A percentile compares a stretch with the other conserved stretches of the same genome.
Conservation (phyloP, 2,329 filamentous ascomycete species). For the Podosphaera xanthii region DNA sequence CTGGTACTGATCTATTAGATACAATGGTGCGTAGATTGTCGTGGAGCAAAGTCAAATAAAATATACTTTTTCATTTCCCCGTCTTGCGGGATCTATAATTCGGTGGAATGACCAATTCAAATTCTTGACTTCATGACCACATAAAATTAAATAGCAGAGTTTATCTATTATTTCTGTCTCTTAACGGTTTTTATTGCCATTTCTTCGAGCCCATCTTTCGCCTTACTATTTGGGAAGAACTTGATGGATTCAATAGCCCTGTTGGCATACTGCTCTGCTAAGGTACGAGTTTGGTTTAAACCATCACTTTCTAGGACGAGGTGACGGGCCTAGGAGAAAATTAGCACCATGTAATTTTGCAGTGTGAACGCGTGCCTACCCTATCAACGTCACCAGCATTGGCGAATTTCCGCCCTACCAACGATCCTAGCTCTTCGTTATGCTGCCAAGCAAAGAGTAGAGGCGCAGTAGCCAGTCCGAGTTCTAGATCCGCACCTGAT, state of each 20-base stretch:
- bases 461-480: slow-evolving; percentile 83
- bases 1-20: background rate
- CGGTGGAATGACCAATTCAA: background rate
- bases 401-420: slow-evolving; percentile 82
- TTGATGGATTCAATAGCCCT: slow-evolving; percentile 70
- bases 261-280: slow-evolving; percentile 78
- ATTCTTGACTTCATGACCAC: background rate
- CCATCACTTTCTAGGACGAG: slow-evolving; percentile 67
- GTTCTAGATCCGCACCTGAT: slow-evolving; percentile 75
- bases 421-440: slow-evolving; percentile 56
- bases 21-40: background rate
- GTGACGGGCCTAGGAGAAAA: slow-evolving; percentile 46
- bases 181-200: slow-evolving; percentile 88
- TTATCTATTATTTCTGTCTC: slow-evolving; percentile 44
- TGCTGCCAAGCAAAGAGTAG: slow-evolving; percentile 90
- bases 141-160: background rate
- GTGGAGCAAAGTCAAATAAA: background rate
- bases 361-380: slow-evolving; percentile 27
- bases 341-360: slow-evolving; percentile 4
- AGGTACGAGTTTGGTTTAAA: slow-evolving; percentile 70
- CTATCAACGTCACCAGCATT: slow-evolving; percentile 61
- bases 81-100: background rate
- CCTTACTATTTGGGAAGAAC: slow-evolving; percentile 77
- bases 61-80: background rate
- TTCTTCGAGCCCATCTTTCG: slow-evolving; percentile 72